Evolutionary conservation across 768 basidiomycete genomes (phyloP), one percentile per base, ranked within the genome.

Genomic region (Kwoniella shandongensis): DNA sequence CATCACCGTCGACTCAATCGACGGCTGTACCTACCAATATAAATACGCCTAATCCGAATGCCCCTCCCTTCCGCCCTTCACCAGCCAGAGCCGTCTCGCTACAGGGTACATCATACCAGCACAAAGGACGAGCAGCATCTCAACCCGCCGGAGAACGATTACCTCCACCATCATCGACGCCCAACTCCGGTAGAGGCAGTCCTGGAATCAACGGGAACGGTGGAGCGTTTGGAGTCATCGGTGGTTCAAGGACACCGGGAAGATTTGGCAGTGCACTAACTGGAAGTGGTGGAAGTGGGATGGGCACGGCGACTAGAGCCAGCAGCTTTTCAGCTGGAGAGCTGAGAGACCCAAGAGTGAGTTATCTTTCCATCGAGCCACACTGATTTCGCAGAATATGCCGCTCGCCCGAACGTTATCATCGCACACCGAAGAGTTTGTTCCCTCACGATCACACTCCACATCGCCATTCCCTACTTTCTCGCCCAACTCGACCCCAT

Each of bases 291-390:
- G 48, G 44, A 6, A 41, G 44, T 22, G 48, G 44, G 2, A 25
- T 45, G 2, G 73, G 73, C 2, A 70, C 66, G 17, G 54, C 61
- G 30, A 74, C 71, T 3, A 62, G 75, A 47, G 73, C 72, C 7
- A 72, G 58, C 42, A 73, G 71, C 50, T 76, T 76, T 41, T 67
- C 66, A 1, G 69, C 48, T 2, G 73, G 60, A 15, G 73, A 73
- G 27, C 27, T 44, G 10, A 57, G 67, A 41, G 62, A 60, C 20
- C 59, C 62, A 44, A 63, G 63, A 53, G 72, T 76, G 46, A 66
- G 68, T 61, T 44, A 27, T 25, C 27, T 51, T 38, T 7, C 44
- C 7, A 23, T 26, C 32, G 30, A 30, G 22, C 30, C n/a, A 23
- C 22, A 23, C 42, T 48, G 36, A 53, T 20, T 32, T 42, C 39